Evolutionary conservation across 257 asterid species (phyloP).

Genomic region (Solanum verrucosum): DNA sequence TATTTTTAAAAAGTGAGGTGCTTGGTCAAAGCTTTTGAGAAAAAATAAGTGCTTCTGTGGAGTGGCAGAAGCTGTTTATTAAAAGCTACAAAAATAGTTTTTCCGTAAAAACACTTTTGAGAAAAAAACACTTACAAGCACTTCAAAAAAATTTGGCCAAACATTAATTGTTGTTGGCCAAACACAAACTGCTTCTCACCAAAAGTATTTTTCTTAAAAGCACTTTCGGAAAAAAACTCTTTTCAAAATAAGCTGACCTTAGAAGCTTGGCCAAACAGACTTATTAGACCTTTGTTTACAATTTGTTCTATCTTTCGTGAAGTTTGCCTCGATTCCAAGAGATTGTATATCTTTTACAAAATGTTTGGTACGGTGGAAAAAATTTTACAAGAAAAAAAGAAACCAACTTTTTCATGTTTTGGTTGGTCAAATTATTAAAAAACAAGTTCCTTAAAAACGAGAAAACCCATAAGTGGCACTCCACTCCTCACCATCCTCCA

Average conservation of each 20-base stretch:
- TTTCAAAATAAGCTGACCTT: not conserved
- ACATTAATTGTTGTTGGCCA: not conserved
- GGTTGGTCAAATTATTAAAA: not conserved
- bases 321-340: not conserved
- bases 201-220: not conserved
- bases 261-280: not conserved
- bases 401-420: not conserved
- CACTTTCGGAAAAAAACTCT: not conserved
- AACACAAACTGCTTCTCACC: not conserved
- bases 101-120: not conserved
- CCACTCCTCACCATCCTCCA: not conserved
- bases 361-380: not conserved
- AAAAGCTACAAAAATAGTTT: not conserved
- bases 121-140: not conserved
- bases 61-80: not conserved
- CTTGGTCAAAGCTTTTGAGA: not conserved
- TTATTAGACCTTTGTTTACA: not conserved
- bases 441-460: not conserved
- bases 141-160: not conserved
- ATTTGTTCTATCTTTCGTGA: not conserved
- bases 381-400: not conserved
- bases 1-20: not conserved
- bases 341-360: not conserved
- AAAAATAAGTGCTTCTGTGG: not conserved
- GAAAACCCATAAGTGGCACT: not conserved